phyloP scores from a whole-genome alignment of 306 rosid genomes.

The Castanea crenata region DNA sequence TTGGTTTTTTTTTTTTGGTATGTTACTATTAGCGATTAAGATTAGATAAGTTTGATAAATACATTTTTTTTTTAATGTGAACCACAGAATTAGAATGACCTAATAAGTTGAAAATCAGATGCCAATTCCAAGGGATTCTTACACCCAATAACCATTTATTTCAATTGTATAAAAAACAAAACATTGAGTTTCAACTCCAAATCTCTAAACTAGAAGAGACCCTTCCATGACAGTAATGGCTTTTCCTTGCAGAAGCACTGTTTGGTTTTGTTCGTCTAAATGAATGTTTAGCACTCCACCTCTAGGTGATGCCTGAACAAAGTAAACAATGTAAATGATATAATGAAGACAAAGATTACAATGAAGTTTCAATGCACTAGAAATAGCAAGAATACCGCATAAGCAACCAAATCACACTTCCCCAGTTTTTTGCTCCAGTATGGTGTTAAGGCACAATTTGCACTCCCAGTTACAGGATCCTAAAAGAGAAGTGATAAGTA shows the following conservation, averaged over 20 bases:
- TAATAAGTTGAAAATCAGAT: neutral
- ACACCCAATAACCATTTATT: neutral
- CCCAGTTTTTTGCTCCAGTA: slow-evolving; percentile 73
- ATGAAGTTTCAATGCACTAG: neutral
- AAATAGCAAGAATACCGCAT: slow-evolving; percentile 40
- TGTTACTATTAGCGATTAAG: too few relatives aligned
- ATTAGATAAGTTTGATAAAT: too few relatives aligned
- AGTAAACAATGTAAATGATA: neutral
- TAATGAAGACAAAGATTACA: slow-evolving; percentile 5
- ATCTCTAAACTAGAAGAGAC: slow-evolving; percentile 42
- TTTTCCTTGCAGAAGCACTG: slow-evolving; percentile 68
- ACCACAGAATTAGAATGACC: too few relatives aligned
- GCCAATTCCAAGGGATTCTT: slow-evolving; percentile 18
- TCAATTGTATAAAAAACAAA: neutral
- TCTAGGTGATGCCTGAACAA: slow-evolving; percentile 68
- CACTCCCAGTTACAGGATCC: slow-evolving; percentile 76
- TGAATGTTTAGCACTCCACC: slow-evolving; percentile 63
- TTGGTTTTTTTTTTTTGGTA: too few relatives aligned
- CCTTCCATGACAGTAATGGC: slow-evolving; percentile 76
- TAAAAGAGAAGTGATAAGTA: slow-evolving; percentile 6
- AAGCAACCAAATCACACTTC: slow-evolving; percentile 62
- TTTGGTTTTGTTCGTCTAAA: slow-evolving; percentile 57
- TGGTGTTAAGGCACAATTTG: slow-evolving; percentile 64
- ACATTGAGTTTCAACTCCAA: neutral
- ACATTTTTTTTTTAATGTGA: too few relatives aligned